These are phyloP conservation scores for Rubroboletus satanas DNA, from an alignment of 768 basidiomycete genomes.

Conservation along the genomic window DNA sequence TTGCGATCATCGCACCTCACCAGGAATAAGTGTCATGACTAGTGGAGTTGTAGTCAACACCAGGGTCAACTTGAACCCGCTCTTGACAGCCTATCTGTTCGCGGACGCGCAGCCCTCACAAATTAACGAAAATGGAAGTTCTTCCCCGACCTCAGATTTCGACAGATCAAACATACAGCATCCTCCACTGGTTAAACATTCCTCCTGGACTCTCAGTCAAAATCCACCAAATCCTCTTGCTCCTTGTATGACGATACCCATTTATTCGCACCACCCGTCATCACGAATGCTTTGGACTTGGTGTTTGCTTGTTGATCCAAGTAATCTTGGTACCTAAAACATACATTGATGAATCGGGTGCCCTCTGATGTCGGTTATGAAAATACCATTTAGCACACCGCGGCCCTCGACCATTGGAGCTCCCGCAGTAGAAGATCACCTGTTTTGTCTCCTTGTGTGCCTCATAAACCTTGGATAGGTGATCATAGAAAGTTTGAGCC, in stretches of 20 bases:
- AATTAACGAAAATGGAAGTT: neutral
- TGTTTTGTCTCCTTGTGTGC: constrained; percentile 36
- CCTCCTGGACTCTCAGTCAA: constrained; percentile 9
- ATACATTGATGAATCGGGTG: neutral
- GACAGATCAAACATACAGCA: neutral
- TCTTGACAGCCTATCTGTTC: neutral
- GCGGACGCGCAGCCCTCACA: neutral
- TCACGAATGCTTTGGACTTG: constrained; percentile 38
- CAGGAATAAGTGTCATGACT: neutral
- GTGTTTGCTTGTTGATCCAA: constrained; percentile 32
- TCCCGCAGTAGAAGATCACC: constrained; percentile 55
- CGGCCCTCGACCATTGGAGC: constrained; percentile 49
- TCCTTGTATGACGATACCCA: constrained; percentile 35
- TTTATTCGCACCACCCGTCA: constrained; percentile 42
- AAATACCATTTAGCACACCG: constrained; percentile 53
- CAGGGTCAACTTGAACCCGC: neutral
- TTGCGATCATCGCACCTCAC: constrained; percentile 6
- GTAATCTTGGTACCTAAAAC: constrained; percentile 49
- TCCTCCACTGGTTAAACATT: neutral
- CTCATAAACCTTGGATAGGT: constrained; percentile 40
- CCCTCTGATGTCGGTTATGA: neutral
- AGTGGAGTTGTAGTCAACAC: neutral
- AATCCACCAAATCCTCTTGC: constrained; percentile 23
- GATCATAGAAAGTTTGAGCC: constrained; percentile 50
- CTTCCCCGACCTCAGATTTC: neutral